Percentiles rank a stretch among this genome's conserved stretches.
Conservation (phyloP, 106 monocot genomes). For the Xerophyta viscosa region DNA sequence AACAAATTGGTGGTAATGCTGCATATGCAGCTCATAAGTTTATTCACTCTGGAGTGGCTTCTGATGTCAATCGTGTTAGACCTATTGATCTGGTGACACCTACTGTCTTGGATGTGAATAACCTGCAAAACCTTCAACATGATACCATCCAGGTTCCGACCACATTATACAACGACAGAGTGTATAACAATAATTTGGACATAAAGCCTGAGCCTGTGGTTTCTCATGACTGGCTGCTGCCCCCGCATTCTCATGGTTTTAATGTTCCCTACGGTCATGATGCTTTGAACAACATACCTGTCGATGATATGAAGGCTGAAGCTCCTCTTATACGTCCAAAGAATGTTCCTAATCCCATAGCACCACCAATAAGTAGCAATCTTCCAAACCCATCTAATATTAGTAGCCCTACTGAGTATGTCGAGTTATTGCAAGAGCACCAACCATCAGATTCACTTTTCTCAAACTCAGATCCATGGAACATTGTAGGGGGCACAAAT, state of each 20-base stretch:
- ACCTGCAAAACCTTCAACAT: conserved; percentile 25
- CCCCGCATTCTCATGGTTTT: conserved; percentile 7
- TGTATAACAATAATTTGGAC: conserved; percentile 18
- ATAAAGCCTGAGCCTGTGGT: conserved; percentile 8
- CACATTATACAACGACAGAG: conserved; percentile 12
- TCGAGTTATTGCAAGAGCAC: conserved; percentile 20
- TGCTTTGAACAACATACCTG: conserved; percentile 4
- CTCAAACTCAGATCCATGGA: conserved; percentile 37
- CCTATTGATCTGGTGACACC: conserved; percentile 20
- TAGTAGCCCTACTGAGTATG: conserved; percentile 3
- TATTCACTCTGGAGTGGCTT: conserved; percentile 8
- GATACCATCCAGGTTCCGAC: conserved; percentile 9
- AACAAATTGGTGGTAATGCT: conserved; percentile 23
- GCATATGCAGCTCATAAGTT: conserved; percentile 9
- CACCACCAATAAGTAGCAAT: conserved; percentile 14
- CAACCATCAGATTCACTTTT: conserved; percentile 20
- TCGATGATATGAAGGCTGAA: conserved; percentile 16
- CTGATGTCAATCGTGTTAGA: conserved; percentile 18
- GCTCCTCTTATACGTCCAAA: conserved; percentile 7
- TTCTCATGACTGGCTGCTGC: conserved; percentile 14
- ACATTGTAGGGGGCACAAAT: conserved; percentile 17
- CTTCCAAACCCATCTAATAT: conserved; percentile 2
- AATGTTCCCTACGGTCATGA: conserved; percentile 13
- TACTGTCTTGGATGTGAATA: conserved; percentile 6
- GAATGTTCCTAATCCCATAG: conserved; percentile 13